Evolutionary conservation across 2,329 filamentous ascomycete species (phyloP), one percentile per base, ranked within the genome.

Genomic region (Periconia digitata): DNA sequence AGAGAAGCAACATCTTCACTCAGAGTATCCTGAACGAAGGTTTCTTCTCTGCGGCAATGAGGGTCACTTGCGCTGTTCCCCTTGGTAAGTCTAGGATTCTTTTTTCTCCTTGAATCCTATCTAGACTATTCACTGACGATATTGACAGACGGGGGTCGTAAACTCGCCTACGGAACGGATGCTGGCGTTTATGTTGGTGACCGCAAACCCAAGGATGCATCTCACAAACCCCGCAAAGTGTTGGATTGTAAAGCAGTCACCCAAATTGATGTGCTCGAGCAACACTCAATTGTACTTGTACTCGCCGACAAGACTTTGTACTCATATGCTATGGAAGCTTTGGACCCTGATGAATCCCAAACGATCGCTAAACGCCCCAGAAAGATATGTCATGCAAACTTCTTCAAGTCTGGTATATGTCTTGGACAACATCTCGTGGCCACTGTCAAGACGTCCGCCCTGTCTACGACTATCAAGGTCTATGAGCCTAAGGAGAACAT

Each of bases 381-480:
- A 77, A 96, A 96, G 79, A 97, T 99, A 55, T 95, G 89, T 62
- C 92, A 96, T 74, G 95, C 92, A 72, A 96, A 92, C 72, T 99
- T 97, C 77, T 99, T 99, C 84, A 96, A 95, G 74, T 89, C 91
- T 16, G 94, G 94, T 34, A 95, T 96, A 63, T 97, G 94, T 67
- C 81, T 96, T 50, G 92, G 94, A 27, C 84, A 94, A 53, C 94
- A 97, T 68, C 79, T 99, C 45, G 94, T 99, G 23, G 97, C 92
- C 74, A 95, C 90, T 60, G 94, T 97, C 64, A 97, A 96, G 77
- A 95, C 90, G 35, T 92, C 89, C 16, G 89, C 92, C 3, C 78
- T 97, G 24, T 96, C 90, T 44, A 95, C 90, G 13, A 97, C 92
- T 2, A 96, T 99, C 78, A 97, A 97, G 74, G 94, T 97, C n/a